These are phyloP conservation scores for Blumeria graminis DNA, from an alignment of 2,329 filamentous ascomycete genomes.

Conservation along the genomic window DNA sequence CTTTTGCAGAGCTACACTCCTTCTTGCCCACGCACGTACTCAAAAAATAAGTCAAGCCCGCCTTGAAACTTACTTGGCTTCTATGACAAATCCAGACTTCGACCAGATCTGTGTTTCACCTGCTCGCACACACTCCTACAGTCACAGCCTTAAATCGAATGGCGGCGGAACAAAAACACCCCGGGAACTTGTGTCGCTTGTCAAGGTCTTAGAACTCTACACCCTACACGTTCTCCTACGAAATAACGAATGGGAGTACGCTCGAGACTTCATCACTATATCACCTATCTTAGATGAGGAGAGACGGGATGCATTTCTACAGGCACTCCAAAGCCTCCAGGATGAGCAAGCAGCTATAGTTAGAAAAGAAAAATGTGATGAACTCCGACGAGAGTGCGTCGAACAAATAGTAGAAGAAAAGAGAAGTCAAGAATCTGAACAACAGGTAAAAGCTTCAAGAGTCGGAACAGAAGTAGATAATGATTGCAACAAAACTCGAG, in stretches of 20 bases:
- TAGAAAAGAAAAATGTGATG: conserved; percentile 31
- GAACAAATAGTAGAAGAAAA: conserved; percentile 32
- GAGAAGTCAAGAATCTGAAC: conserved; percentile 29
- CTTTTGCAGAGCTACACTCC: conserved; percentile 47
- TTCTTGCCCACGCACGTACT: conserved; percentile 69
- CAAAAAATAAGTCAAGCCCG: conserved; percentile 69
- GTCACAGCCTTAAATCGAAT: conserved; percentile 28
- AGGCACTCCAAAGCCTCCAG: conserved; percentile 60
- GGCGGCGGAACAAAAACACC: conserved; percentile 50
- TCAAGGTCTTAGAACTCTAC: conserved; percentile 88
- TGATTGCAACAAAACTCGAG: conserved; percentile 25
- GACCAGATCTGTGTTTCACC: conserved; percentile 36
- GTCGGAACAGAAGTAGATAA: conserved; percentile 24
- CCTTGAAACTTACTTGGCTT: conserved; percentile 71
- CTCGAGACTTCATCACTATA: conserved; percentile 67
- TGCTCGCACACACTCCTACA: conserved; percentile 19
- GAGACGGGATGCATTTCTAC: conserved; percentile 65
- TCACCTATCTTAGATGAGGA: conserved; percentile 82
- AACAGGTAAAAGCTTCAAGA: conserved; percentile 28
- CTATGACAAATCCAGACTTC: conserved; percentile 46
- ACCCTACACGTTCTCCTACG: conserved; percentile 82
- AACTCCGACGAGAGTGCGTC: conserved; percentile 26
- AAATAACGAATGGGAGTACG: conserved; percentile 92
- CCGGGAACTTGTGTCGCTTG: conserved; percentile 56
- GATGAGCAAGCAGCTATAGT: conserved; percentile 60